Evolutionary conservation across 306 rosid species (phyloP).

Genomic region (Sicyos edulis): DNA sequence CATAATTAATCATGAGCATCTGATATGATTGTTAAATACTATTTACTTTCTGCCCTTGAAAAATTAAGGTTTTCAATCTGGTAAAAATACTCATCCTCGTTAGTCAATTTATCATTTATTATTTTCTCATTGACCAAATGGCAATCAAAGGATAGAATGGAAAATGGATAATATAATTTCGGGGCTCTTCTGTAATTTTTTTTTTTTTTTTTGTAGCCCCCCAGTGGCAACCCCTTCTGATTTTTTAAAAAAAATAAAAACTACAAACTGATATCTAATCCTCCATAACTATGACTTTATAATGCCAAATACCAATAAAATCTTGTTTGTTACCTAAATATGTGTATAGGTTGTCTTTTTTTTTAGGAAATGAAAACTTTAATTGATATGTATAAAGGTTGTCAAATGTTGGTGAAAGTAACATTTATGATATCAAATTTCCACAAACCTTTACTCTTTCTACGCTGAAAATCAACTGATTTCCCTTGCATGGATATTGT

Average conservation of each 20-base stretch:
- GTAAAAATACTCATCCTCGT: neutral
- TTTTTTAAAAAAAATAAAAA: no score
- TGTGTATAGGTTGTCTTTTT: no score
- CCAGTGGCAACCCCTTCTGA: neutral
- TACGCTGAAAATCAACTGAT: slow-evolving; percentile 88
- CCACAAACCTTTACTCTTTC: slow-evolving; percentile 80
- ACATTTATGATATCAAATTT: slow-evolving; percentile 1
- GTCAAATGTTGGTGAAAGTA: neutral
- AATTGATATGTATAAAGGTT: neutral
- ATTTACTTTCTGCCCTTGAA: neutral
- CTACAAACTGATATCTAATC: slow-evolving; percentile 1
- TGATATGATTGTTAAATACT: neutral
- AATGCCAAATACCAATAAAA: neutral
- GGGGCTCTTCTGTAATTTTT: neutral
- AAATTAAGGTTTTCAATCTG: neutral
- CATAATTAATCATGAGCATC: neutral
- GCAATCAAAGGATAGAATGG: neutral
- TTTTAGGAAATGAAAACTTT: no score
- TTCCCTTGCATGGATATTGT: slow-evolving; percentile 81
- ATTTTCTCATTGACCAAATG: slow-evolving; percentile 2
- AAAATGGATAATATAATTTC: neutral
- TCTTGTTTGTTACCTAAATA: neutral
- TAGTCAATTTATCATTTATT: neutral
- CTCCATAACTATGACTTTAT: slow-evolving; percentile 1
- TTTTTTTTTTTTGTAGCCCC: neutral